Percentiles rank a stretch among this genome's conserved stretches.
Conservation (phyloP, 352 stramenopile species). For the Pythium myriotylum region DNA sequence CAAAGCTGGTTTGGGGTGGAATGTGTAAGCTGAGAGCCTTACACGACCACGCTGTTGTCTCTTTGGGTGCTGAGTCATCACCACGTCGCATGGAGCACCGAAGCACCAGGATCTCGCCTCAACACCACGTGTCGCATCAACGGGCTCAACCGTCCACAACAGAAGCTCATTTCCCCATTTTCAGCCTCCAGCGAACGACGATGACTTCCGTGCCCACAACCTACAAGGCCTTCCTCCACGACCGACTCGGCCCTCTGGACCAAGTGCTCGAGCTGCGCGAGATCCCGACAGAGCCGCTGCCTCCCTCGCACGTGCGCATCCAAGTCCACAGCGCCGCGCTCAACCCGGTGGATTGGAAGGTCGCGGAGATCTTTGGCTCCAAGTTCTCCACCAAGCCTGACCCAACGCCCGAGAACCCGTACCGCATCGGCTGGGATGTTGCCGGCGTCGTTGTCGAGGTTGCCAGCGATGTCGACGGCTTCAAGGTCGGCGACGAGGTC, state of each 20-base stretch:
- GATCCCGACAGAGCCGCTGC: constrained; percentile 24
- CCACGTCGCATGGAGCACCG: too few species aligned
- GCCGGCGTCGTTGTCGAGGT: constrained; percentile 38
- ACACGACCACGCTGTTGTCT: too few species aligned
- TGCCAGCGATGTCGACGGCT: constrained; percentile 30
- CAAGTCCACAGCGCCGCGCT: constrained; percentile 35
- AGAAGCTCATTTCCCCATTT: not conserved
- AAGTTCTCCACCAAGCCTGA: constrained; percentile 20
- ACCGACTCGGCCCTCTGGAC: constrained; percentile 32
- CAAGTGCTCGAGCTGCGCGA: constrained; percentile 32
- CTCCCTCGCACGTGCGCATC: constrained; percentile 33
- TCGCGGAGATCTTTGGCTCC: constrained; percentile 7
- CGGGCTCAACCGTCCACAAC: constrained; percentile 45
- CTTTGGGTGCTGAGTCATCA: too few species aligned
- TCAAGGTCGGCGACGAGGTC: constrained; percentile 18
- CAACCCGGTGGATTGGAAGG: constrained; percentile 37
- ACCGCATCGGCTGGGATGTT: constrained; percentile 43
- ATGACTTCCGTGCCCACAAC: constrained; percentile 16
- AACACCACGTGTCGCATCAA: too few species aligned
- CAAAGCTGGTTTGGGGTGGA: too few species aligned
- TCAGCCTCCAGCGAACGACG: not conserved
- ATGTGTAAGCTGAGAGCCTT: too few species aligned
- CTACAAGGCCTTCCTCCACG: constrained; percentile 38
- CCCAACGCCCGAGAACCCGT: constrained; percentile 32
- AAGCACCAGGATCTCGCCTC: too few species aligned